Conservation (phyloP, 139 green algal genomes). For the Marvania coccoides region DNA sequence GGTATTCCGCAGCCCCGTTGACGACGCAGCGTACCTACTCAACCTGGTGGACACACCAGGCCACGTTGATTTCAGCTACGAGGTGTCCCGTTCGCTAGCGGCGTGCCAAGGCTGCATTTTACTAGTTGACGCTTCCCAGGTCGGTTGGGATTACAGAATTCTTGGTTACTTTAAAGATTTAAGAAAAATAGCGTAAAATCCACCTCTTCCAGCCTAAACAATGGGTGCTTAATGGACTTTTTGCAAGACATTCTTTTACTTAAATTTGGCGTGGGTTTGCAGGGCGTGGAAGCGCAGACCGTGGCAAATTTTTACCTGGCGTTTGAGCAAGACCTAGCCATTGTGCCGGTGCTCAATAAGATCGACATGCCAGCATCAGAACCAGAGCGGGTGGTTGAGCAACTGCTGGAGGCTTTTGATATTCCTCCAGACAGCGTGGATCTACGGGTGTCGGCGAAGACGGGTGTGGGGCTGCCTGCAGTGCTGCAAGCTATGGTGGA, state of each 20-base stretch:
- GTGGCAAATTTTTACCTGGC: conserved; percentile 92
- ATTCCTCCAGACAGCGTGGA: conserved; percentile 29
- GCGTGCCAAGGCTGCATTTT: conserved; percentile 83
- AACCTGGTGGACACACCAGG: conserved; percentile 83
- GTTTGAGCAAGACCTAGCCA: conserved; percentile 74
- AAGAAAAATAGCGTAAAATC: too few relatives aligned
- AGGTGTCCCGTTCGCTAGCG: conserved; percentile 47
- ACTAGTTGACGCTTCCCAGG: conserved; percentile 83
- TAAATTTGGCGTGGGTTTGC: too few relatives aligned
- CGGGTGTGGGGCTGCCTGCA: conserved; percentile 39
- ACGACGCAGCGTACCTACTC: conserved; percentile 59
- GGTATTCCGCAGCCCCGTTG: conserved; percentile 44
- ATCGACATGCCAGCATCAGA: conserved; percentile 77
- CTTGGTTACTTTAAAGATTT: too few relatives aligned
- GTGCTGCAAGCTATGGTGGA: conserved; percentile 72
- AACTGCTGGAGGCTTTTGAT: conserved; percentile 70
- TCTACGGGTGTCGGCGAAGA: conserved; percentile 65
- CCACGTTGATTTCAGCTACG: conserved; percentile 39
- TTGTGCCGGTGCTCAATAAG: conserved; percentile 93
- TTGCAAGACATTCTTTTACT: too few relatives aligned
- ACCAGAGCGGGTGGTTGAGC: conserved; percentile 43
- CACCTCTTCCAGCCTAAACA: too few relatives aligned
- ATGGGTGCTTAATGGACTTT: too few relatives aligned
- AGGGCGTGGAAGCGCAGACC: conserved; percentile 64
- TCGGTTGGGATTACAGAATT: neutral